phyloP scores from a whole-genome alignment of 768 basidiomycete genomes.

The Lactarius pseudohatsudake region DNA sequence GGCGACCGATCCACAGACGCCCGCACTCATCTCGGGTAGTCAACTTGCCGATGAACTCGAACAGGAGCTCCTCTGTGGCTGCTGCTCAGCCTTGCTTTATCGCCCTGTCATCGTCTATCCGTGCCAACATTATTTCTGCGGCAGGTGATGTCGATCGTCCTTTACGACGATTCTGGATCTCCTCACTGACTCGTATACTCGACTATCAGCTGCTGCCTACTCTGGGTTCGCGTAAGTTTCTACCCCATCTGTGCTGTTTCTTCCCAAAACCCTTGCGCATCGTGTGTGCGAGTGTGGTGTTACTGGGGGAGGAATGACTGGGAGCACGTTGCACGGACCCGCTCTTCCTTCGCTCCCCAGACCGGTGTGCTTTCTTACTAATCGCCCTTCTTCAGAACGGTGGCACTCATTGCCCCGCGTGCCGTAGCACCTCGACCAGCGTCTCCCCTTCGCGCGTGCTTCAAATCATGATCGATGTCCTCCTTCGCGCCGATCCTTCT shows the following conservation, averaged over 20 bases:
- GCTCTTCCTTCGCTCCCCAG: constrained; percentile 28
- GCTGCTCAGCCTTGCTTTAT: constrained; percentile 81
- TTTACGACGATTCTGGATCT: neutral
- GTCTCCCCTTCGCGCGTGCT: constrained; percentile 73
- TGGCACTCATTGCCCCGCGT: constrained; percentile 81
- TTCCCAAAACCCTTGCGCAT: neutral
- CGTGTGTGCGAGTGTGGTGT: neutral
- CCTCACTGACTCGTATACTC: constrained; percentile 12
- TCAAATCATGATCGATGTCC: constrained; percentile 67
- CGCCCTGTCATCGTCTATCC: constrained; percentile 78
- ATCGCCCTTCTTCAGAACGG: constrained; percentile 56
- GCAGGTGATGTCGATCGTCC: constrained; percentile 54
- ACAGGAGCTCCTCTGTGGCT: constrained; percentile 81
- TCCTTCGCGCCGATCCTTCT: constrained; percentile 70
- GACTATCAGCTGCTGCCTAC: constrained; percentile 62
- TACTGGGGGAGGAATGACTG: neutral
- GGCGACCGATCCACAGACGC: constrained; percentile 15
- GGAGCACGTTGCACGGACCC: constrained; percentile 12
- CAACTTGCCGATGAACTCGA: constrained; percentile 60
- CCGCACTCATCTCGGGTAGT: constrained; percentile 30
- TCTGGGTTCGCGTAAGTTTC: constrained; percentile 79
- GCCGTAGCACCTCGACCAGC: constrained; percentile 64
- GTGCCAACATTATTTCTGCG: constrained; percentile 90
- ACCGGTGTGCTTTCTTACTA: neutral
- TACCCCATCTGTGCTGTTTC: constrained; percentile 23